Percentiles rank a stretch among this genome's conserved stretches.
These are phyloP conservation scores for Lentinus polychrous DNA, from an alignment of 1,284 basidiomycete genomes.

Conservation along the genomic window DNA sequence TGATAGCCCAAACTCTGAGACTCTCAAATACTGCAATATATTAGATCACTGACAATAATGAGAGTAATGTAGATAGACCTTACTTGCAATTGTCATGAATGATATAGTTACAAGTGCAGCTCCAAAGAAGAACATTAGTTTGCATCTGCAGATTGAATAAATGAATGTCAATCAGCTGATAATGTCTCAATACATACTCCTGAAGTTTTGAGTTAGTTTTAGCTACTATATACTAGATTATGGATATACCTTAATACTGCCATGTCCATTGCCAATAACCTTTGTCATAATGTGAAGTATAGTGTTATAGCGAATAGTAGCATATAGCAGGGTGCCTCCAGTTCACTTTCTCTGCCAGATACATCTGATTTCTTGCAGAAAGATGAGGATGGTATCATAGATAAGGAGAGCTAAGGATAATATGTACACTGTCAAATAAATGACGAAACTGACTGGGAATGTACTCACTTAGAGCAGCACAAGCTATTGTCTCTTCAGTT, in stretches of 20 bases:
- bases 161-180: neutral
- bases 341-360: neutral
- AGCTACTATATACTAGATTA: neutral
- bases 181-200: neutral
- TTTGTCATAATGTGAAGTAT: neutral
- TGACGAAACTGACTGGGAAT: no score
- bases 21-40: neutral
- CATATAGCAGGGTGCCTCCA: neutral
- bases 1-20: neutral
- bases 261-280: neutral
- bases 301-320: neutral
- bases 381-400: neutral
- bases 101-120: neutral
- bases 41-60: neutral
- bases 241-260: neutral
- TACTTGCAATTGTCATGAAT: neutral
- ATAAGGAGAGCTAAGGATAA: neutral
- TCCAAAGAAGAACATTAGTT: neutral
- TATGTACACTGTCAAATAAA: no score
- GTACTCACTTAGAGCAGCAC: no score
- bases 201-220: neutral
- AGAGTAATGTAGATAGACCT: neutral
- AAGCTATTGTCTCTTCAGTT: no score
- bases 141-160: neutral
- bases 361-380: neutral